Evolutionary conservation across 192 early-diverging fungal species (phyloP).

Genomic region (Diversispora eburnea): DNA sequence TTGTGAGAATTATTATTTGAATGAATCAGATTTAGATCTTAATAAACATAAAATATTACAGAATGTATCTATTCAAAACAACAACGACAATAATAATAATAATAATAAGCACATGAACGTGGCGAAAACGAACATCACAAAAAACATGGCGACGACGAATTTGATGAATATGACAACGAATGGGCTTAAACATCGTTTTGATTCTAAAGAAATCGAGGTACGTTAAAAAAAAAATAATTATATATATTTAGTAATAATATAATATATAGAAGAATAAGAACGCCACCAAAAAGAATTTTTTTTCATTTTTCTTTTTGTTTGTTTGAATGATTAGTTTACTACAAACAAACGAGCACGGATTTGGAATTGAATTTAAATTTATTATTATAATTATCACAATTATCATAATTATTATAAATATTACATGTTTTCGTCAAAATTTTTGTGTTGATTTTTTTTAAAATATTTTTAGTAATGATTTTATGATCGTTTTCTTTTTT

Average conservation of each 20-base stretch:
- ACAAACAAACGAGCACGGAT: background rate
- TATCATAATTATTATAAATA: too few species aligned
- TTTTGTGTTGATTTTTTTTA: background rate
- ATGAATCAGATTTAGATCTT: slow-evolving; percentile 36
- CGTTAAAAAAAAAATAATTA: background rate
- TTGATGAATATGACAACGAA: background rate
- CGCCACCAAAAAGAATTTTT: background rate
- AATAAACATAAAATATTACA: background rate
- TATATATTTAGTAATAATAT: background rate
- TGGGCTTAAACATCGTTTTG: background rate
- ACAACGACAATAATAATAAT: background rate
- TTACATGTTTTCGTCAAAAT: too few species aligned
- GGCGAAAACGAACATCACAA: background rate
- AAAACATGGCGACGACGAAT: background rate
- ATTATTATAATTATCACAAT: too few species aligned
- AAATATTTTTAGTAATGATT: background rate
- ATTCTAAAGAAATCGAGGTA: slow-evolving; percentile 9
- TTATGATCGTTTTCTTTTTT: background rate
- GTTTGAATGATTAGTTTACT: background rate
- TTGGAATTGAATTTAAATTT: too few species aligned
- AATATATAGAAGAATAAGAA: background rate
- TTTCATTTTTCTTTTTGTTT: background rate
- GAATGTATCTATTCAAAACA: background rate
- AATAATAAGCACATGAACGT: too few species aligned
- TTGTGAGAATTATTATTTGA: slow-evolving; percentile 37